Percentiles rank a stretch among this genome's conserved stretches.
phyloP scores from a whole-genome alignment of 108 stramenopile species.

The Cylindrotheca closterium region DNA sequence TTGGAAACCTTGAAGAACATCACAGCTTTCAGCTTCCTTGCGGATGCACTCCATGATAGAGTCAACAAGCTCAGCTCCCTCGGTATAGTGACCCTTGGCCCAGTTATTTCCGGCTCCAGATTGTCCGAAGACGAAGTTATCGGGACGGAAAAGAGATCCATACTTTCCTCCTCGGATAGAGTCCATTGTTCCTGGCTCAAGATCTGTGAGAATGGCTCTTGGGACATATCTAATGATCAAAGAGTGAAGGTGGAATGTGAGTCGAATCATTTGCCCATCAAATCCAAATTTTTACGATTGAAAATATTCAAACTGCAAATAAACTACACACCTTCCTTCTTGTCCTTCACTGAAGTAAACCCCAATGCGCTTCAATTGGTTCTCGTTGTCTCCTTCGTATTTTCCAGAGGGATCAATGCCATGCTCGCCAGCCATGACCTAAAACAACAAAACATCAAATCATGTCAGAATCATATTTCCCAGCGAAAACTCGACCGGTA shows the following conservation, averaged over 20 bases:
- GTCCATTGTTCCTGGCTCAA: slow-evolving; percentile 94
- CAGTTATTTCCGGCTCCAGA: slow-evolving; percentile 90
- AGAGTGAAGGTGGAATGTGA: too few relatives aligned
- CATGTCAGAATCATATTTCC: not conserved
- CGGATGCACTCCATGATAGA: slow-evolving; percentile 92
- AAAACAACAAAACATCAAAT: not conserved
- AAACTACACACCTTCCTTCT: slow-evolving; percentile 50
- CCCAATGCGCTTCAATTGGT: slow-evolving; percentile 79
- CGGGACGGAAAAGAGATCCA: slow-evolving; percentile 90
- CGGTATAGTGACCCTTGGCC: slow-evolving; percentile 98
- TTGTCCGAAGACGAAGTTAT: slow-evolving; percentile 97
- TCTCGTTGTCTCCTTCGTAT: slow-evolving; percentile 75
- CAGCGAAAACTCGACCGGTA: not conserved
- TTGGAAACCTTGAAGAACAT: slow-evolving; percentile 89
- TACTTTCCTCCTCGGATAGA: slow-evolving; percentile 77
- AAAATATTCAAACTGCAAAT: too few relatives aligned
- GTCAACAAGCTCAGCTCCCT: slow-evolving; percentile 95
- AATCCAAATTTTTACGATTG: too few relatives aligned
- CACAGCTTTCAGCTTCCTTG: slow-evolving; percentile 92
- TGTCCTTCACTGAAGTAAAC: slow-evolving; percentile 90
- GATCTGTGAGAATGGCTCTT: slow-evolving; percentile 87
- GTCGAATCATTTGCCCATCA: too few relatives aligned
- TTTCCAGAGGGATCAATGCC: slow-evolving; percentile 62
- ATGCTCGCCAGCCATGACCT: slow-evolving; percentile 92
- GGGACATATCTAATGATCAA: slow-evolving; percentile 71